These are phyloP conservation scores for Chaetomiaceae sp. DNA, from an alignment of 2,329 filamentous ascomycete species.

Conservation along the genomic window DNA sequence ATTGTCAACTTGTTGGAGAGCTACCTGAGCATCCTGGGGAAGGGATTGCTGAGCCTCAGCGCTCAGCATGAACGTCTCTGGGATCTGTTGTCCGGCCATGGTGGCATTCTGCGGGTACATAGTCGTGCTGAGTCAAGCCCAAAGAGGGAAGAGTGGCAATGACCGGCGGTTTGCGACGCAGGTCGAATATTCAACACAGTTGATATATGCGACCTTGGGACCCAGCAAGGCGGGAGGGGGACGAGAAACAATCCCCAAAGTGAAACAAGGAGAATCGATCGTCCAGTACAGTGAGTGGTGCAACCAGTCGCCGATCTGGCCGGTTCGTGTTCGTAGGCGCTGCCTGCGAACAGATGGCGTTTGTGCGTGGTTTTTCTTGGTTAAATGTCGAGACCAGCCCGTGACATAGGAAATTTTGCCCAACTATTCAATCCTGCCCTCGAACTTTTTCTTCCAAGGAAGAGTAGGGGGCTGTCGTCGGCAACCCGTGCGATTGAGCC, in stretches of 20 bases:
- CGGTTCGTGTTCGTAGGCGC: slow-evolving; percentile 21
- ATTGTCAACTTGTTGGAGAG: slow-evolving; percentile 97
- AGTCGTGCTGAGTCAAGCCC: slow-evolving; percentile 4
- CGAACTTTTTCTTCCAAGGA: slow-evolving; percentile 31
- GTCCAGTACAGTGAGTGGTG: neutral
- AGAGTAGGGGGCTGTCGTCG: slow-evolving; percentile 16
- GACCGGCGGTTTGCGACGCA: slow-evolving; percentile 1
- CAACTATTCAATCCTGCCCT: slow-evolving; percentile 20
- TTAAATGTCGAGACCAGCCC: slow-evolving; percentile 30
- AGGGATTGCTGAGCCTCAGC: slow-evolving; percentile 94
- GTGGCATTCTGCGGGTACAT: slow-evolving; percentile 75
- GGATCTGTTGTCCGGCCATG: slow-evolving; percentile 91
- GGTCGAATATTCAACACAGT: slow-evolving; percentile 22
- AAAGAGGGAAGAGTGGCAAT: neutral
- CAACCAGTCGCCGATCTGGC: slow-evolving; percentile 1
- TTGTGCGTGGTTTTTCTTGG: slow-evolving; percentile 14
- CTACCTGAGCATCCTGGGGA: slow-evolving; percentile 93
- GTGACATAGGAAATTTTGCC: slow-evolving; percentile 27
- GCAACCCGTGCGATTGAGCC: slow-evolving; percentile 20
- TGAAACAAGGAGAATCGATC: neutral
- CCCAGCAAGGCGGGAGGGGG: slow-evolving; percentile 8
- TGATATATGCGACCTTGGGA: slow-evolving; percentile 28
- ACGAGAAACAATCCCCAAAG: neutral
- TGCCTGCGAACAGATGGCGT: slow-evolving; percentile 22
- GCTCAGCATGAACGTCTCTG: slow-evolving; percentile 98